Conservation (phyloP, 1,284 basidiomycete species). For the Pascua guehoae region DNA sequence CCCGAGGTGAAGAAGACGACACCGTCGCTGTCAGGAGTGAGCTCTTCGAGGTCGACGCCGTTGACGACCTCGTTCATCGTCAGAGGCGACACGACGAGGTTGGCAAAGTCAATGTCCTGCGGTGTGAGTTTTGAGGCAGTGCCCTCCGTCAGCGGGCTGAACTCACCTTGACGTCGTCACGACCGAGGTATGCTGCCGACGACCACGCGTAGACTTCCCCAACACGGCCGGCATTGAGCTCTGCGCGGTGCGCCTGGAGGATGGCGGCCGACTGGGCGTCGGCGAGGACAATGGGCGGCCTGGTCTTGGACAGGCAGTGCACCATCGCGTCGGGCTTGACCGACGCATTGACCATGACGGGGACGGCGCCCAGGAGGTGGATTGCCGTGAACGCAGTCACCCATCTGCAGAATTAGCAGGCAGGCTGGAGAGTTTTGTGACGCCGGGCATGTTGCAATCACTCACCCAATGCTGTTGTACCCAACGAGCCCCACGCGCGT, state of each 20-base stretch:
- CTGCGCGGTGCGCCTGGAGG: background rate
- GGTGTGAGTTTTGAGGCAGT: background rate
- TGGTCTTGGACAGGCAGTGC: conserved; percentile 23
- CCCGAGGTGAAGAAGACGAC: conserved; percentile 39
- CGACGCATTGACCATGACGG: conserved; percentile 39
- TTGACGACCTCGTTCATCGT: conserved; percentile 1
- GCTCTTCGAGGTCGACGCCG: conserved; percentile 18
- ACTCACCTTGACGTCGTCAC: conserved; percentile 4
- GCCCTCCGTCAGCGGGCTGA: conserved; percentile 5
- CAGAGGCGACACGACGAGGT: conserved; percentile 4
- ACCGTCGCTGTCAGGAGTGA: conserved; percentile 38
- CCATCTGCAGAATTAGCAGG: conserved; percentile 26
- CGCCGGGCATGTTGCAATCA: no score
- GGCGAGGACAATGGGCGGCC: conserved; percentile 31
- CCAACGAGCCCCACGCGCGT: conserved; percentile 38
- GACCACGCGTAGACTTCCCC: conserved; percentile 9
- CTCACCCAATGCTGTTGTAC: conserved; percentile 19
- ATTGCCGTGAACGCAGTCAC: conserved; percentile 32
- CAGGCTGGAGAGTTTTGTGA: no score
- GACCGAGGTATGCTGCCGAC: conserved; percentile 7
- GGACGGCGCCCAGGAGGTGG: conserved; percentile 40
- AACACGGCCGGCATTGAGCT: background rate
- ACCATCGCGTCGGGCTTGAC: conserved; percentile 17
- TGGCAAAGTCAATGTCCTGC: conserved; percentile 39
- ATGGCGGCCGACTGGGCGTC: conserved; percentile 24